Evolutionary conservation across 2,329 filamentous ascomycete genomes (phyloP).

Genomic region (Penicillium vulpinum): DNA sequence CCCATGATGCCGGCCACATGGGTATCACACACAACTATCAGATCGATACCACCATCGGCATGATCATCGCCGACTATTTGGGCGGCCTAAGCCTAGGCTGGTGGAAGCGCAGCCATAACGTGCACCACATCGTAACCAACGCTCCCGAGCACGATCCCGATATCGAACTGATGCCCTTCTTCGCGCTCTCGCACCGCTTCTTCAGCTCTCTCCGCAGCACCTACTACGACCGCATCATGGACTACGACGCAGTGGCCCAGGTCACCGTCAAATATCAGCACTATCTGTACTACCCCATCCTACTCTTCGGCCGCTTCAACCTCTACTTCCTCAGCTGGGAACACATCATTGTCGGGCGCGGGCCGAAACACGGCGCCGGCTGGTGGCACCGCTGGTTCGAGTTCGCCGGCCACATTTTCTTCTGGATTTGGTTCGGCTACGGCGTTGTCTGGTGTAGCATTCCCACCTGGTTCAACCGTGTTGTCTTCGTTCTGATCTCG

Average conservation of each 20-base stretch:
- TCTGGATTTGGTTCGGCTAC: constrained; percentile 85
- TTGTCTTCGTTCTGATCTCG: constrained; percentile 73
- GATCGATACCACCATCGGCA: constrained; percentile 78
- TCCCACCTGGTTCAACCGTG: constrained; percentile 64
- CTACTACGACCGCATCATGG: constrained; percentile 77
- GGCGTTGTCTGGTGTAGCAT: constrained; percentile 69
- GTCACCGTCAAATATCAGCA: constrained; percentile 69
- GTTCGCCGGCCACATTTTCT: constrained; percentile 69
- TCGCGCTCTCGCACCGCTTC: constrained; percentile 83
- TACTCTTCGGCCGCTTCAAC: constrained; percentile 81
- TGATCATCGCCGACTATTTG: constrained; percentile 81
- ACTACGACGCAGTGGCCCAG: constrained; percentile 71
- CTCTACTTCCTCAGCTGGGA: constrained; percentile 81
- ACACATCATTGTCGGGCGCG: constrained; percentile 67
- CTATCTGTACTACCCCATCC: constrained; percentile 77
- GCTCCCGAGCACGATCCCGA: constrained; percentile 92
- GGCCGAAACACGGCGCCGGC: constrained; percentile 70
- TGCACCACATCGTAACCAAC: constrained; percentile 95
- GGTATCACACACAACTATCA: constrained; percentile 89
- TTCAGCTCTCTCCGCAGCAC: constrained; percentile 69
- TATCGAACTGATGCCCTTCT: constrained; percentile 83
- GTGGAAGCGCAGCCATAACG: constrained; percentile 96
- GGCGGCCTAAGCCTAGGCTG: constrained; percentile 87
- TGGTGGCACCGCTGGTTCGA: constrained; percentile 81
- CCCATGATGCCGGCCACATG: constrained; percentile 93